These are phyloP conservation scores for Colletotrichum plurivorum DNA, from an alignment of 2,329 filamentous ascomycete genomes.

Conservation along the genomic window DNA sequence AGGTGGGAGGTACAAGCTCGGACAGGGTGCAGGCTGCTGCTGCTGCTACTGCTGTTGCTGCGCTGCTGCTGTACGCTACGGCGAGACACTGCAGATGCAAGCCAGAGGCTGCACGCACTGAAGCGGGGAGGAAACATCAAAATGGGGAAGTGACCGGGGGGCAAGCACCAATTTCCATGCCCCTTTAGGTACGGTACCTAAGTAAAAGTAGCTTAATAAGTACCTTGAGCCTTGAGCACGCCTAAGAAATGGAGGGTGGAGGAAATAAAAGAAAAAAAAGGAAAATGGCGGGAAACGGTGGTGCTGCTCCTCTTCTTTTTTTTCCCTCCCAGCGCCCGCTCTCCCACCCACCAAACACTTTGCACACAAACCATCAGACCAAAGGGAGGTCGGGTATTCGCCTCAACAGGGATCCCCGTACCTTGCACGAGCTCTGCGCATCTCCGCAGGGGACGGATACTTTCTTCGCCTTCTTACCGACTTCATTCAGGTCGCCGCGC, in stretches of 20 bases:
- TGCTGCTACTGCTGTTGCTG: too few species aligned
- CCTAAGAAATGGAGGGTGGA: neutral
- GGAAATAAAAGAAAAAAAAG: neutral
- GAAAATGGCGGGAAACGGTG: constrained; percentile 28
- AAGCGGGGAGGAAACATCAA: neutral
- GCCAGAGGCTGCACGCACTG: constrained; percentile 18
- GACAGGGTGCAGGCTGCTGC: neutral
- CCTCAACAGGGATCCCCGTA: constrained; percentile 27
- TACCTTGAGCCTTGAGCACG: neutral
- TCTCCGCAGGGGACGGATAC: constrained; percentile 5
- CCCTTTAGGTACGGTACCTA: neutral
- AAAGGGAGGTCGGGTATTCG: constrained; percentile 26
- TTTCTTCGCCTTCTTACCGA: constrained; percentile 1
- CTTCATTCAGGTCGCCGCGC: constrained; percentile 13
- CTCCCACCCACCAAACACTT: neutral
- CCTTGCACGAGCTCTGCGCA: constrained; percentile 24
- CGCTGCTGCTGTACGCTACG: constrained; percentile 10
- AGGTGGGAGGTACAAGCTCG: neutral
- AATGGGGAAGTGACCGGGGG: neutral
- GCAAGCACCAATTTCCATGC: too few species aligned
- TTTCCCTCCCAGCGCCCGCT: neutral
- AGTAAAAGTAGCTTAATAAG: constrained; percentile 3
- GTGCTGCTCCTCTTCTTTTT: neutral
- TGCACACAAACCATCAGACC: neutral
- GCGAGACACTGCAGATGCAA: constrained; percentile 13